Evolutionary conservation across 345 rosid genomes (phyloP).

Genomic region (Murraya koenigii): DNA sequence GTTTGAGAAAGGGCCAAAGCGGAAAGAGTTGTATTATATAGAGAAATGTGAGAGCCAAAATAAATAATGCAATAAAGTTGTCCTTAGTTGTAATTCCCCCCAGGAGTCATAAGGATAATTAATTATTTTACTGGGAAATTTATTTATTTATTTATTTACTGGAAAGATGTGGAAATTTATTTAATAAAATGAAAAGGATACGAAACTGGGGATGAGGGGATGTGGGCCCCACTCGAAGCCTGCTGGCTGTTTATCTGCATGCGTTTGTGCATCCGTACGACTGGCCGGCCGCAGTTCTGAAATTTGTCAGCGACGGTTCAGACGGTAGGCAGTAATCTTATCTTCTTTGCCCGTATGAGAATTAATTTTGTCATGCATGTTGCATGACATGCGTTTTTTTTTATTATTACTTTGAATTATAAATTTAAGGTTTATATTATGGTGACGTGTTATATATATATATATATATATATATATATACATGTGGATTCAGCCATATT

Average conservation of each 20-base stretch:
- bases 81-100: background rate
- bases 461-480: too few species aligned
- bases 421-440: too few species aligned
- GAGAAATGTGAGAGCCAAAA: background rate
- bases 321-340: background rate
- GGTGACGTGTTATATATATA: too few species aligned
- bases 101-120: background rate
- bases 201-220: background rate
- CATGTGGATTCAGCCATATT: too few species aligned
- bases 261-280: background rate
- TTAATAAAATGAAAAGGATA: background rate
- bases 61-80: constrained; percentile 1
- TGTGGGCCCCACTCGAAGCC: background rate
- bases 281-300: background rate
- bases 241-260: background rate
- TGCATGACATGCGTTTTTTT: background rate
- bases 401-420: background rate
- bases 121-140: background rate
- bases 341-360: background rate
- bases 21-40: background rate
- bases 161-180: background rate
- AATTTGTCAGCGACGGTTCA: constrained; percentile 2
- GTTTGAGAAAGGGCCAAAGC: background rate
- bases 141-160: too few species aligned
- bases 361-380: background rate